phyloP scores from a whole-genome alignment of 306 rosid species.

The Ziziphus jujuba region DNA sequence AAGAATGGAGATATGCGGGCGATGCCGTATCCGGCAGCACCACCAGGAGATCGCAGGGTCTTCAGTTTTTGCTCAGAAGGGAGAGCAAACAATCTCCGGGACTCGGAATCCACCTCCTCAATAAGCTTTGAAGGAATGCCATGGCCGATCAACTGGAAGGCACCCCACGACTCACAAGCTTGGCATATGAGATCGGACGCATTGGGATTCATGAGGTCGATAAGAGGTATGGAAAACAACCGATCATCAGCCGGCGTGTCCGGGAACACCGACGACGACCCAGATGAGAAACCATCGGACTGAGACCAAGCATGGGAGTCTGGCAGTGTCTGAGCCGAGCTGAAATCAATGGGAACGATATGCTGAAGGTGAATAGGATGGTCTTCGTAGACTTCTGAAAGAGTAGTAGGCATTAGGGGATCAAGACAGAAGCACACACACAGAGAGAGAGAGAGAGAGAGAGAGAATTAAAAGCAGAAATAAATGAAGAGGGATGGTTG shows the following conservation, averaged over 20 bases:
- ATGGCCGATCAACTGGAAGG: constrained; percentile 62
- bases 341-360: constrained; percentile 58
- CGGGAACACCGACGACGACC: neutral
- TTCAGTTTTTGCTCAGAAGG: constrained; percentile 48
- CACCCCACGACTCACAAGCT: constrained; percentile 80
- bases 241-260: neutral
- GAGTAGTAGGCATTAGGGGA: constrained; percentile 36
- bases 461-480: neutral
- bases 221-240: constrained; percentile 35
- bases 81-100: constrained; percentile 50
- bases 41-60: constrained; percentile 45
- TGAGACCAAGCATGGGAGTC: constrained; percentile 72
- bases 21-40: constrained; percentile 62
- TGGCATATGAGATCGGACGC: constrained; percentile 39
- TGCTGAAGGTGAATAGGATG: constrained; percentile 44
- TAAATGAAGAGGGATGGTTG: neutral
- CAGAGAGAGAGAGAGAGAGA: neutral
- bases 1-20: constrained; percentile 64
- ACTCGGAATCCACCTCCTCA: constrained; percentile 41
- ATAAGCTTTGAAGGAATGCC: constrained; percentile 40
- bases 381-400: constrained; percentile 44
- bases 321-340: constrained; percentile 46
- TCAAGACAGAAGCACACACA: neutral
- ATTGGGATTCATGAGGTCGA: constrained; percentile 57
- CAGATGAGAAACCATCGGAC: constrained; percentile 4